phyloP scores from a whole-genome alignment of 495 filamentous ascomycete species.

The Paragyromitra xinjiangensis region DNA sequence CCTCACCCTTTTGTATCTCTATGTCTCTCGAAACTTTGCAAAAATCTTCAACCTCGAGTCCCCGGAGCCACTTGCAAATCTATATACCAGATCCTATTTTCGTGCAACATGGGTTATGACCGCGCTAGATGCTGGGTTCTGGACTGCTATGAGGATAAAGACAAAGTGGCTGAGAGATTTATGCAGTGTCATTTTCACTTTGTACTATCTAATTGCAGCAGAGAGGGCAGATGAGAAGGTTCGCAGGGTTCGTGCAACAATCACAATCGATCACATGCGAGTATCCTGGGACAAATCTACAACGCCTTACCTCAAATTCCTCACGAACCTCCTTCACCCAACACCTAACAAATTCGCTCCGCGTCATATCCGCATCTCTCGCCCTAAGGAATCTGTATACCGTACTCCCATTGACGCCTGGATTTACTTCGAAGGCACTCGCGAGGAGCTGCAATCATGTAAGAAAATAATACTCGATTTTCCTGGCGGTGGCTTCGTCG shows the following conservation, averaged over 20 bases:
- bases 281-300: slow-evolving; percentile 95
- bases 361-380: slow-evolving; percentile 80
- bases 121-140: slow-evolving; percentile 93
- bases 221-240: slow-evolving; percentile 93
- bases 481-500: slow-evolving; percentile 93
- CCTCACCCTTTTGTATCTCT: slow-evolving; percentile 88
- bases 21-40: slow-evolving; percentile 88
- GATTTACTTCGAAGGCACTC: slow-evolving; percentile 92
- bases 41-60: slow-evolving; percentile 90
- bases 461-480: slow-evolving; percentile 86
- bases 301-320: slow-evolving; percentile 78
- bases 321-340: slow-evolving; percentile 78
- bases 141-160: slow-evolving; percentile 94
- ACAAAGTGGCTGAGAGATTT: slow-evolving; percentile 84
- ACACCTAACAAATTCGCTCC: slow-evolving; percentile 79
- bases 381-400: slow-evolving; percentile 80
- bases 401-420: slow-evolving; percentile 83
- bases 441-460: slow-evolving; percentile 78
- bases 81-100: slow-evolving; percentile 95
- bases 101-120: slow-evolving; percentile 97
- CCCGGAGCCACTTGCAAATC: slow-evolving; percentile 91
- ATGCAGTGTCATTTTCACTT: slow-evolving; percentile 78
- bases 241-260: slow-evolving; percentile 81
- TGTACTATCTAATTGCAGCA: slow-evolving; percentile 90
- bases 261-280: slow-evolving; percentile 91